Base-by-base conservation (phyloP, 2,329 filamentous ascomycete species). In the Sporothrix brasiliensis region DNA sequence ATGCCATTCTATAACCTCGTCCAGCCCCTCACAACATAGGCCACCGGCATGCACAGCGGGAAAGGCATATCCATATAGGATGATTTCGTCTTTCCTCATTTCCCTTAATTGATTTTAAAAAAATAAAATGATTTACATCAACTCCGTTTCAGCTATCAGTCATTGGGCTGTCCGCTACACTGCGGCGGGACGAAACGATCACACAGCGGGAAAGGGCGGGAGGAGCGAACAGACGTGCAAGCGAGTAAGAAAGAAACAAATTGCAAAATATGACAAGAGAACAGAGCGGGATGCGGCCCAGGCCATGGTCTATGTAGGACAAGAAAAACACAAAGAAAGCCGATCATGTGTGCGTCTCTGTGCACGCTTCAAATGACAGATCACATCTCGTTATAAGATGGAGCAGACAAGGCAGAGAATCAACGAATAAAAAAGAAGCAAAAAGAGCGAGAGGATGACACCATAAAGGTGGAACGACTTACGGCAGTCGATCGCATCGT, bases 151-250 rank as follows among this genome's bases (percentile, higher is more conserved):
- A n/a, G 1, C 3, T n/a, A 47, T 50, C 24, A 30, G 21, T 24
- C 24, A 2, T 16, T 39, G 41, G 39, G 13, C 24, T 44, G 11
- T 24, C 60, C 60, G 61, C 61, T 47, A 66, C 27, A 50, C 24
- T 50, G 14, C 44, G 27, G 61, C 44, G 47, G 27, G 27, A 41
- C 41, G 63, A 47, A 66, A 34, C 24, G 52, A 39, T 27, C 19
- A 50, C 63, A 41, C 9, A 41, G 63, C 47, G 63, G 47, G 47
- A 66, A 66, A 65, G 61, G 24, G 61, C 61, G 61, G 61, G 41
- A 65, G 27, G 27, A n/a, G n/a, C 4, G 39, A 11, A 10, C 34
- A n/a, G n/a, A 7, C n/a, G 34, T n/a, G 58, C 10, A 11, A 24
- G 34, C n/a, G 5, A 47, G 41, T 3, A 13, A 24, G n/a, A 13